A percentile compares a stretch with the other conserved stretches of the same genome.
Evolutionary conservation across 2,329 filamentous ascomycete genomes (phyloP).

Genomic region (Ophiostoma piceae): DNA sequence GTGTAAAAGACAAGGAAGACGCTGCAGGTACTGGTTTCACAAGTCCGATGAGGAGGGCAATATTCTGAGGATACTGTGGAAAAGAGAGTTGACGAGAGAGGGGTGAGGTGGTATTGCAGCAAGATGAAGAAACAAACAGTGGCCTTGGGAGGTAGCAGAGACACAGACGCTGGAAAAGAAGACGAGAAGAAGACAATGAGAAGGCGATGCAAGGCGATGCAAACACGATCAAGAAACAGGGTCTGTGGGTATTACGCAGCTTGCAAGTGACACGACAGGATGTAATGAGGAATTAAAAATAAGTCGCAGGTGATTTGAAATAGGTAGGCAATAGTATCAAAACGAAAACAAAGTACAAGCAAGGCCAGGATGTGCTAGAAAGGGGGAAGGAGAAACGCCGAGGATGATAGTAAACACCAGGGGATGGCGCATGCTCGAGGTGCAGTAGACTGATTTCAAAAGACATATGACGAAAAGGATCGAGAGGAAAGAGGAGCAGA

Average conservation of each 20-base stretch:
- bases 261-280: not conserved
- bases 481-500: not conserved
- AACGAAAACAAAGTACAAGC: not conserved
- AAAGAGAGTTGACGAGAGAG: not conserved
- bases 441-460: not conserved
- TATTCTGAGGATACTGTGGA: no score
- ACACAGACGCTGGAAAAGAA: not conserved
- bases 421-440: not conserved
- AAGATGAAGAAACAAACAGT: conserved; percentile 4
- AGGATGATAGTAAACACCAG: not conserved
- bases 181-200: not conserved
- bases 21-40: conserved; percentile 12
- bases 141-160: not conserved
- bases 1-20: conserved; percentile 10
- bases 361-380: not conserved
- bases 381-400: conserved; percentile 3
- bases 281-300: not conserved
- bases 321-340: not conserved
- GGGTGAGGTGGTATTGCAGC: not conserved
- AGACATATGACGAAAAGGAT: not conserved
- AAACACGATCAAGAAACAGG: not conserved
- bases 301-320: not conserved
- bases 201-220: not conserved
- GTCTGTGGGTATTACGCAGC: not conserved
- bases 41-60: not conserved